Conservation (phyloP, 1,284 basidiomycete genomes). For the Fomes fomentarius region DNA sequence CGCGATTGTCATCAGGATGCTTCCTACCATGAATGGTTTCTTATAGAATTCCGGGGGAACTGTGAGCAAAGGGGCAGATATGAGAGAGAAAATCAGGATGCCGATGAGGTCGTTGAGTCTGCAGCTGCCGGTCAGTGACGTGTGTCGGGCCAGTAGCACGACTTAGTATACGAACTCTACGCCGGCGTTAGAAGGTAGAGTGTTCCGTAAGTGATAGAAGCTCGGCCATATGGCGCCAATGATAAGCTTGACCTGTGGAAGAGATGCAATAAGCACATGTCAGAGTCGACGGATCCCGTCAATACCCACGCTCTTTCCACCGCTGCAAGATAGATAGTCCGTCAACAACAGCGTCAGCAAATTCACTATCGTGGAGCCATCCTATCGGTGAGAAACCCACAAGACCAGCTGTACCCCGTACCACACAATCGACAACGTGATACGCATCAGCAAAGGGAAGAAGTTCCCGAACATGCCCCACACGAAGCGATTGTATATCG, state of each 20-base stretch:
- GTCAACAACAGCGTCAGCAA: background rate
- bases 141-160: background rate
- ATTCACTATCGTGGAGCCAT: background rate
- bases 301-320: conserved; percentile 16
- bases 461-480: conserved; percentile 28
- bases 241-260: conserved; percentile 19
- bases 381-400: conserved; percentile 20
- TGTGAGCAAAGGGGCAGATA: conserved; percentile 23
- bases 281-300: background rate
- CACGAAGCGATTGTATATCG: conserved; percentile 25
- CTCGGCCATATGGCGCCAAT: conserved; percentile 22
- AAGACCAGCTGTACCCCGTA: conserved; percentile 24
- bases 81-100: conserved; percentile 17
- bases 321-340: background rate
- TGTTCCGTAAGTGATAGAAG: conserved; percentile 19
- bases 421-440: conserved; percentile 27
- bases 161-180: conserved; percentile 11
- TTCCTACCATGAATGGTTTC: conserved; percentile 23
- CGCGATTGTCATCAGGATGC: conserved; percentile 24
- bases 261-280: background rate
- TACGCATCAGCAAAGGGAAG: conserved; percentile 28
- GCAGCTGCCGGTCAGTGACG: background rate
- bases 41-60: conserved; percentile 24
- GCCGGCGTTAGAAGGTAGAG: conserved; percentile 13
- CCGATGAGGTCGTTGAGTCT: conserved; percentile 22